These are phyloP conservation scores for Agastache rugosa DNA, from an alignment of 257 asterid species.

Conservation along the genomic window DNA sequence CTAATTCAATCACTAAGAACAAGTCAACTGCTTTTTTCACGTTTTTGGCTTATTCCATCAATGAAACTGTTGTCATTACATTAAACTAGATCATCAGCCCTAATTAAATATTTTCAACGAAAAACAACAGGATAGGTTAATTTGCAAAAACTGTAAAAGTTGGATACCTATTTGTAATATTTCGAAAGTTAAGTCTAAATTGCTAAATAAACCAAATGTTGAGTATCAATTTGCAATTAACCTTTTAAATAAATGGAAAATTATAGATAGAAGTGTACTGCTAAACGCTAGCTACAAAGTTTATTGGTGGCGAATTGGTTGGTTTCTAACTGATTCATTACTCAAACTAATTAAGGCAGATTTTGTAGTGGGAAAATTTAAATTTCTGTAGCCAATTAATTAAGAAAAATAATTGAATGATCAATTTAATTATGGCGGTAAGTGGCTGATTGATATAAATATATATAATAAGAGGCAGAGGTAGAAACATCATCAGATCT, in stretches of 20 bases:
- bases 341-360: conserved; percentile 20
- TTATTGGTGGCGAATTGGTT: conserved; percentile 2
- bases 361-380: not conserved
- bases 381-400: conserved; percentile 11
- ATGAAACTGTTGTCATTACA: not conserved
- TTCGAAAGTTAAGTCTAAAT: not conserved
- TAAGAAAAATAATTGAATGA: not conserved
- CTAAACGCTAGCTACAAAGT: not conserved
- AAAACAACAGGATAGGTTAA: too few species aligned
- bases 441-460: not conserved
- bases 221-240: too few species aligned
- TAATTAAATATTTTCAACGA: too few species aligned
- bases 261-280: not conserved
- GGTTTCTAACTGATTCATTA: not conserved
- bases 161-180: not conserved
- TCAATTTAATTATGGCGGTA: conserved; percentile 13
- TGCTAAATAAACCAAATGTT: not conserved
- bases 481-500: conserved; percentile 5
- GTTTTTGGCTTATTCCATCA: conserved; percentile 12
- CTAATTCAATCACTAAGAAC: not conserved
- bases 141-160: too few species aligned
- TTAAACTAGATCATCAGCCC: conserved; percentile 11
- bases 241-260: not conserved
- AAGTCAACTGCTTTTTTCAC: conserved; percentile 13
- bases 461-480: conserved; percentile 4